Conservation (phyloP, 768 basidiomycete genomes). For the Lactarius hatsudake region DNA sequence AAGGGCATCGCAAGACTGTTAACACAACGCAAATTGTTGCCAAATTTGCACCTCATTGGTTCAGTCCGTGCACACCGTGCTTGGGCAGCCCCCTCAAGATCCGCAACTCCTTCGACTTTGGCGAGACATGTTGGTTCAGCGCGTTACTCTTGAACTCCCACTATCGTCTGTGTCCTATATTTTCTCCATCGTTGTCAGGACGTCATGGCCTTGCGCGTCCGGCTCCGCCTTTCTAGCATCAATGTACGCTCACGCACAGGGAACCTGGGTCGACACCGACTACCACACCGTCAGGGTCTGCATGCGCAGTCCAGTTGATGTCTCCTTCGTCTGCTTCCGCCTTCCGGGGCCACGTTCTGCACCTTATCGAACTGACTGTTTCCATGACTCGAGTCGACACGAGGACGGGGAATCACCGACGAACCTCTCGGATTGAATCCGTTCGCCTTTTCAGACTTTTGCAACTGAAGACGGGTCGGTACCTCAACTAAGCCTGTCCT, state of each 20-base stretch:
- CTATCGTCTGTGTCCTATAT: constrained; percentile 83
- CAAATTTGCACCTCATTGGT: constrained; percentile 90
- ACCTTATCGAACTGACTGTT: constrained; percentile 85
- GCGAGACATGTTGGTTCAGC: constrained; percentile 80
- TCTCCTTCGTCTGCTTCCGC: constrained; percentile 81
- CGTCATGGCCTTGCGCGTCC: constrained; percentile 49
- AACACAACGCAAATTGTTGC: too few relatives aligned
- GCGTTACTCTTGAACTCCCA: constrained; percentile 81
- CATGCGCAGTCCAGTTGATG: constrained; percentile 67
- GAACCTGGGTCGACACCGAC: constrained; percentile 75
- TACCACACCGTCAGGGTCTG: constrained; percentile 89
- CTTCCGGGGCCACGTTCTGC: constrained; percentile 91
- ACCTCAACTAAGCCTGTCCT: too few relatives aligned
- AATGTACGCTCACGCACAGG: constrained; percentile 83
- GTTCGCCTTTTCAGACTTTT: constrained; percentile 36
- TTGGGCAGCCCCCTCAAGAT: constrained; percentile 50
- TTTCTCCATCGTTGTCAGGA: constrained; percentile 89
- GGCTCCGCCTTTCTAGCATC: constrained; percentile 63
- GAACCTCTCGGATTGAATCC: constrained; percentile 44
- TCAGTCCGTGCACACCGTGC: constrained; percentile 63
- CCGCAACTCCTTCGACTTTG: constrained; percentile 69
- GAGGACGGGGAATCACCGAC: constrained; percentile 68
- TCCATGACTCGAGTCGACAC: constrained; percentile 78
- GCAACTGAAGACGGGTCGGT: constrained; percentile 28
- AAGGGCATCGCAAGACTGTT: too few relatives aligned